A percentile compares a stretch with the other conserved stretches of the same genome.
phyloP scores from a whole-genome alignment of 306 rosid genomes.

The Corylus avellana region DNA sequence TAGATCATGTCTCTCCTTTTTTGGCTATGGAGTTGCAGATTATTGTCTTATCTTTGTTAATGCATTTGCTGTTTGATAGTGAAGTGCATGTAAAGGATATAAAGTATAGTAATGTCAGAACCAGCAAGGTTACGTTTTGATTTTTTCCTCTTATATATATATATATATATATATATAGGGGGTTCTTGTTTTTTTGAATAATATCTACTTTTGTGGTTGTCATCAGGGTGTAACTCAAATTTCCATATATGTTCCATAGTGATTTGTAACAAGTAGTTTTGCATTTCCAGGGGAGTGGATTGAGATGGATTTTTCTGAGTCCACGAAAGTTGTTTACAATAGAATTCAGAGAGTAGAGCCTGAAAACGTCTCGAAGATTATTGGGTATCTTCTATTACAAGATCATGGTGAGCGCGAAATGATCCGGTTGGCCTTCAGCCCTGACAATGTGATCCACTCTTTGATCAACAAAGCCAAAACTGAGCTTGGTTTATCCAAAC shows the following conservation, averaged over 20 bases:
- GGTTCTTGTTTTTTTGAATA: not conserved
- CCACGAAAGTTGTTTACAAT: conserved; percentile 33
- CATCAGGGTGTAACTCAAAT: too few species aligned
- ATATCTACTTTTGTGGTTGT: not conserved
- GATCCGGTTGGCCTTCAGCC: conserved; percentile 50
- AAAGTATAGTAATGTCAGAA: not conserved
- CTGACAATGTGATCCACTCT: conserved; percentile 36
- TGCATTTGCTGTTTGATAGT: not conserved
- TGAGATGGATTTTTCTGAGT: conserved; percentile 36
- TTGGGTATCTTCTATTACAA: conserved; percentile 40
- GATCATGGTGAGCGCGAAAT: conserved; percentile 40
- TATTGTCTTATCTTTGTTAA: not conserved
- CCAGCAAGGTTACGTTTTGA: conserved; percentile 3
- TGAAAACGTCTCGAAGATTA: conserved; percentile 35
- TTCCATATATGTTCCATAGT: not conserved
- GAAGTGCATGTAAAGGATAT: not conserved
- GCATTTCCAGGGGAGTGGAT: conserved; percentile 10
- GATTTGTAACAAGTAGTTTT: not conserved
- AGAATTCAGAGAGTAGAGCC: conserved; percentile 45
- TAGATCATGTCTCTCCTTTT: not conserved
- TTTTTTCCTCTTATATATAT: not conserved
- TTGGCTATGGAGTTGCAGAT: not conserved
- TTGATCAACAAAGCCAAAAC: conserved; percentile 43
- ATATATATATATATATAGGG: not conserved
- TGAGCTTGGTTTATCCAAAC: conserved; percentile 37